Evolutionary conservation across 176 grass and related monocot species (phyloP).

Genomic region (Eremochloa ophiuroides): DNA sequence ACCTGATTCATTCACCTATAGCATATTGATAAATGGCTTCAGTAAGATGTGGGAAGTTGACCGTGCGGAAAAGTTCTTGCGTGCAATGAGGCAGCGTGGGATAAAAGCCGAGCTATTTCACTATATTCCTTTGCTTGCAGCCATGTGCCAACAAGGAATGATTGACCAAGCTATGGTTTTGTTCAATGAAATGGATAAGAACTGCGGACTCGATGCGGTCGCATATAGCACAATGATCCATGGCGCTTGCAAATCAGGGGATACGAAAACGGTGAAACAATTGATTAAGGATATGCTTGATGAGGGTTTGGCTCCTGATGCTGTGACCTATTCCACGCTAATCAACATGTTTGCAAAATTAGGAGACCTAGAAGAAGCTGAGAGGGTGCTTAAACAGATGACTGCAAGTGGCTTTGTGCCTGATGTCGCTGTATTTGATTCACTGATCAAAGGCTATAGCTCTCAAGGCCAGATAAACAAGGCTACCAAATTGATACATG

Average conservation of each 20-base stretch:
- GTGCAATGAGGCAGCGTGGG: constrained; percentile 30
- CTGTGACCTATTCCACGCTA: constrained; percentile 47
- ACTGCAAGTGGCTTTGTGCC: constrained; percentile 50
- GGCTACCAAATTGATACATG: constrained; percentile 36
- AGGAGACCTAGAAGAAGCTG: constrained; percentile 36
- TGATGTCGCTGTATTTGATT: constrained; percentile 48
- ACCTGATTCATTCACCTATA: constrained; percentile 50
- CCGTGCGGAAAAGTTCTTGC: constrained; percentile 32
- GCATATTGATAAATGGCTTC: constrained; percentile 58
- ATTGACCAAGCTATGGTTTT: constrained; percentile 36
- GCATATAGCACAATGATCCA: constrained; percentile 59
- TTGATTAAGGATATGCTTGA: constrained; percentile 49
- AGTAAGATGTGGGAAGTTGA: constrained; percentile 51
- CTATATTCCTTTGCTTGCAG: constrained; percentile 50
- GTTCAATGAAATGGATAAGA: constrained; percentile 52
- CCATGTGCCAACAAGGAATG: constrained; percentile 51
- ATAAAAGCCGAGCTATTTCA: constrained; percentile 37
- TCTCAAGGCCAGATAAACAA: constrained; percentile 17
- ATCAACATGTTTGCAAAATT: constrained; percentile 51
- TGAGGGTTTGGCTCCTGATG: constrained; percentile 45
- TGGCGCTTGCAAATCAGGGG: constrained; percentile 44
- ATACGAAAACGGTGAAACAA: constrained; percentile 35
- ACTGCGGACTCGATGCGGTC: constrained; percentile 30
- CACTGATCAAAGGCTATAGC: constrained; percentile 47
- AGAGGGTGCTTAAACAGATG: constrained; percentile 62